A percentile compares a stretch with the other conserved stretches of the same genome.
Conservation (phyloP, 495 filamentous ascomycete species). For the Saxophila tyrrhenica region DNA sequence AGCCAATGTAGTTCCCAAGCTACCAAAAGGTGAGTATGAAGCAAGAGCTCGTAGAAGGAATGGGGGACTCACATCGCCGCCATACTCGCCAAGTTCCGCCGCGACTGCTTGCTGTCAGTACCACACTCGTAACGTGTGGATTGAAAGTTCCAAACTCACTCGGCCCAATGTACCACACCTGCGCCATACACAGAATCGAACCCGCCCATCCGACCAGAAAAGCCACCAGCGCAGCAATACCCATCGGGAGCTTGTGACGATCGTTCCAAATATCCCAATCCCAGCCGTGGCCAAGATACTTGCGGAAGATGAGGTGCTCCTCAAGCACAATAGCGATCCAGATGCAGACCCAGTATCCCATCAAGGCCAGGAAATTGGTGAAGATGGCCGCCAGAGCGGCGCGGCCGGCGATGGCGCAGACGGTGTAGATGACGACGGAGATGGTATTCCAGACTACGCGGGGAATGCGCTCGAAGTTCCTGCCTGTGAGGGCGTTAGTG, state of each 20-base stretch:
- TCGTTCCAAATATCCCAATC: constrained; percentile 31
- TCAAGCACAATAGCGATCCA: constrained; percentile 42
- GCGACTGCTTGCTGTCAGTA: constrained; percentile 20
- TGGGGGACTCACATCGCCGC: constrained; percentile 48
- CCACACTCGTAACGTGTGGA: constrained; percentile 12
- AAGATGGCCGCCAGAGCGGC: constrained; percentile 44
- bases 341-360: constrained; percentile 50
- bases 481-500: constrained; percentile 21
- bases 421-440: constrained; percentile 42
- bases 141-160: background rate
- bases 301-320: constrained; percentile 43
- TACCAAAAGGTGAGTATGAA: constrained; percentile 14
- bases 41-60: too few relatives aligned
- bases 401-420: constrained; percentile 43
- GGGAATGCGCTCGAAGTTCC: constrained; percentile 35
- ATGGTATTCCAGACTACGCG: constrained; percentile 41
- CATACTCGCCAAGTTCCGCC: constrained; percentile 38
- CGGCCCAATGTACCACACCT: constrained; percentile 32
- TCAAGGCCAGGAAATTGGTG: constrained; percentile 46
- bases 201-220: constrained; percentile 33
- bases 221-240: constrained; percentile 30
- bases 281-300: constrained; percentile 30
- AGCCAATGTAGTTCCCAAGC: constrained; percentile 37
- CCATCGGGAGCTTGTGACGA: constrained; percentile 25
- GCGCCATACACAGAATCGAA: constrained; percentile 32